phyloP scores from a whole-genome alignment of 106 monocot species.

The Gastrodia elata region DNA sequence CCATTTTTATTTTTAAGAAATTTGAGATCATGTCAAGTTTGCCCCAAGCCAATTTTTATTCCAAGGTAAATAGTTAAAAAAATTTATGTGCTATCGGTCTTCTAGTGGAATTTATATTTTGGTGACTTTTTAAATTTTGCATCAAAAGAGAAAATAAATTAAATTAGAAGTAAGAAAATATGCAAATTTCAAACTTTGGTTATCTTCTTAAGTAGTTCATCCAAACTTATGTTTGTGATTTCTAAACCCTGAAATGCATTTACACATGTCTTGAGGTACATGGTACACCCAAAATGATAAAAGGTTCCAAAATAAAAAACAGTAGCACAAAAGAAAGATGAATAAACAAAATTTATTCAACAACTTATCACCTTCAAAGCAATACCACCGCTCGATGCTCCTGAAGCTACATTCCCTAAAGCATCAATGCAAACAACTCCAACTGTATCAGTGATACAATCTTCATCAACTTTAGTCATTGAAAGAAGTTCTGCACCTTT shows the following conservation, averaged over 20 bases:
- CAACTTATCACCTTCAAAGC: conserved; percentile 64
- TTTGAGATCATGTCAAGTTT: background rate
- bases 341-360: background rate
- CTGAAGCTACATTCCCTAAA: conserved; percentile 68
- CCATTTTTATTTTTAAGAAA: background rate
- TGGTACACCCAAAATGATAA: background rate
- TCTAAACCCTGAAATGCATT: background rate
- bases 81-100: background rate
- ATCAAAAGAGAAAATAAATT: background rate
- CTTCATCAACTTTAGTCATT: conserved; percentile 23
- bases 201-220: background rate
- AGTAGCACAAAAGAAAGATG: background rate
- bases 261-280: background rate
- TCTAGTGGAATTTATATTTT: background rate
- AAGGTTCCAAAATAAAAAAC: background rate
- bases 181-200: background rate
- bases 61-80: too few relatives aligned
- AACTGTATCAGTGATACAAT: conserved; percentile 82
- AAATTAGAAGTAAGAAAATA: too few relatives aligned
- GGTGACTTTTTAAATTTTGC: background rate
- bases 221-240: background rate
- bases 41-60: background rate
- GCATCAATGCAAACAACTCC: conserved; percentile 84
- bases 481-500: background rate
- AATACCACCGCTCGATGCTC: conserved; percentile 96